A percentile compares a stretch with the other conserved stretches of the same genome.
Evolutionary conservation across 768 basidiomycete species (phyloP).

Genomic region (Brasilioporus rufonigricans): DNA sequence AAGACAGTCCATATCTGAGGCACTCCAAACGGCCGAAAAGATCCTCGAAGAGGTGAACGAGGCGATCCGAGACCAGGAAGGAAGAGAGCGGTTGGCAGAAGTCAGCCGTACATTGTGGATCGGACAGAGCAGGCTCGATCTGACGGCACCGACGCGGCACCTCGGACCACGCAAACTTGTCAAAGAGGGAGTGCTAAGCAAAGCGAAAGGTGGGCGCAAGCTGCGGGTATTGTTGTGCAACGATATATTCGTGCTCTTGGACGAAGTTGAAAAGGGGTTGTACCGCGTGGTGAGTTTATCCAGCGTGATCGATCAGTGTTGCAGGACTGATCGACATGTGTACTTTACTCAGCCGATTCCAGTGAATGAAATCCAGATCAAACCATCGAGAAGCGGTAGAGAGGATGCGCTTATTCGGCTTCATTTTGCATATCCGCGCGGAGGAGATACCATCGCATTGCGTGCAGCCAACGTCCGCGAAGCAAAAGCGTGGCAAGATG

Average conservation of each 20-base stretch:
- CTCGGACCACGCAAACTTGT: slow-evolving; percentile 80
- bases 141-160: slow-evolving; percentile 85
- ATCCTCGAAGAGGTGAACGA: slow-evolving; percentile 86
- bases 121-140: slow-evolving; percentile 81
- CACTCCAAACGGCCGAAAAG: slow-evolving; percentile 64
- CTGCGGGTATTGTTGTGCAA: slow-evolving; percentile 80
- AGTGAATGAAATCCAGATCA: slow-evolving; percentile 62
- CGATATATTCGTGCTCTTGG: slow-evolving; percentile 86
- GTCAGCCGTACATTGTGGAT: slow-evolving; percentile 86
- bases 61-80: slow-evolving; percentile 80
- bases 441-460: slow-evolving; percentile 66
- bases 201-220: slow-evolving; percentile 82
- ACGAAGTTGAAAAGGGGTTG: slow-evolving; percentile 62
- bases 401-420: slow-evolving; percentile 72
- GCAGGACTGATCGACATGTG: background rate
- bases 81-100: slow-evolving; percentile 64
- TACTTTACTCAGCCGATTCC: slow-evolving; percentile 58
- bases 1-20: slow-evolving; percentile 47
- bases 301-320: background rate
- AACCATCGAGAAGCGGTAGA: slow-evolving; percentile 46
- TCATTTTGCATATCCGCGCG: slow-evolving; percentile 64
- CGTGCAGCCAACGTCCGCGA: slow-evolving; percentile 58
- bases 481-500: slow-evolving; percentile 51
- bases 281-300: slow-evolving; percentile 73
- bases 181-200: slow-evolving; percentile 74